phyloP scores from a whole-genome alignment of 1,284 basidiomycete species.

The Violaceomyces palustris region DNA sequence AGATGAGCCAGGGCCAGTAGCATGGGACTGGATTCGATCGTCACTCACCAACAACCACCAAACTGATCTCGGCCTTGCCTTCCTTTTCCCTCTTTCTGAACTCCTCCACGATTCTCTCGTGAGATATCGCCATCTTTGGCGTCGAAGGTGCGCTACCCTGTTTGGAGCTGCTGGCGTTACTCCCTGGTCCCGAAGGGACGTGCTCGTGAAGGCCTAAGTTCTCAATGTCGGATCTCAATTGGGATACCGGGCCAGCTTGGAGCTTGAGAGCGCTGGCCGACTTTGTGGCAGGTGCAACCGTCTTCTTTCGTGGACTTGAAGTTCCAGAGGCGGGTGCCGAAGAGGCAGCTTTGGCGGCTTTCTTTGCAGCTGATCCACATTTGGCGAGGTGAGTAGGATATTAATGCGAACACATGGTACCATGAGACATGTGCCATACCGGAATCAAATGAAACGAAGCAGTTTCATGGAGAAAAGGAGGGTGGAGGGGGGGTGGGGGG shows the following conservation, averaged over 20 bases:
- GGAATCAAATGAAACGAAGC: no score
- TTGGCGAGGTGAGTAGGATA: no score
- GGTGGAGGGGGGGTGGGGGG: no score
- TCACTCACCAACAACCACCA: conserved; percentile 83
- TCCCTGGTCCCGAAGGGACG: conserved; percentile 4
- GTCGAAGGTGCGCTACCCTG: conserved; percentile 53
- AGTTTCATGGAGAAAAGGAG: no score
- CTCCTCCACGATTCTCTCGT: conserved; percentile 80
- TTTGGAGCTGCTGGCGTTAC: conserved; percentile 9
- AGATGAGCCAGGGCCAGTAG: not conserved
- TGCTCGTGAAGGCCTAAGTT: conserved; percentile 18
- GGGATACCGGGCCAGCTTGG: conserved; percentile 16
- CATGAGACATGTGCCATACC: no score
- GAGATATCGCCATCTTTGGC: conserved; percentile 67
- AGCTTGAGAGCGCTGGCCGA: conserved; percentile 52
- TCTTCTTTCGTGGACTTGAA: conserved; percentile 24
- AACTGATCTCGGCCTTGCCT: conserved; percentile 69
- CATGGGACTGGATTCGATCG: not conserved
- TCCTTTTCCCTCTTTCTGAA: conserved; percentile 62
- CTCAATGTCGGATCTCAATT: conserved; percentile 39
- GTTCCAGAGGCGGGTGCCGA: conserved; percentile 21
- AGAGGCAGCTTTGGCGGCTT: conserved; percentile 17
- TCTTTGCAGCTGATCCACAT: conserved; percentile 27
- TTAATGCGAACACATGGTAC: no score
- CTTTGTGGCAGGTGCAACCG: conserved; percentile 33